Evolutionary conservation across 345 rosid genomes (phyloP).

Genomic region (Bruguiera parviflora): DNA sequence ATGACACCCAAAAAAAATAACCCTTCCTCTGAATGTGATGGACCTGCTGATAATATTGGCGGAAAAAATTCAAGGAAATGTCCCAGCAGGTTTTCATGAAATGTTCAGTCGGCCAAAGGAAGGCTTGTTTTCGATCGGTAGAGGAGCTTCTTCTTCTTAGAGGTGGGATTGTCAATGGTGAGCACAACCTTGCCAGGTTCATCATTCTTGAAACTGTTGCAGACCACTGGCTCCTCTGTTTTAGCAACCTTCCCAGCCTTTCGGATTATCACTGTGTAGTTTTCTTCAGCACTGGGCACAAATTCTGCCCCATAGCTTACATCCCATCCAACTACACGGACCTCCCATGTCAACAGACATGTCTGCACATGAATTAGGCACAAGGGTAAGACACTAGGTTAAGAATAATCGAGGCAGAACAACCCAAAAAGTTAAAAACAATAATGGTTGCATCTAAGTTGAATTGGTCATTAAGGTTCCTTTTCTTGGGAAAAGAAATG

Average conservation of each 20-base stretch:
- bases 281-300: slow-evolving; percentile 22
- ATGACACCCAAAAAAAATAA: too few species aligned
- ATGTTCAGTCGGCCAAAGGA: neutral
- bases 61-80: neutral
- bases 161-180: slow-evolving; percentile 23
- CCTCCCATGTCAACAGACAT: slow-evolving; percentile 23
- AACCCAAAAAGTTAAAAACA: neutral
- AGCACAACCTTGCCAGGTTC: slow-evolving; percentile 31
- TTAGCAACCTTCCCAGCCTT: slow-evolving; percentile 22
- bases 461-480: neutral
- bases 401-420: neutral
- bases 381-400: neutral
- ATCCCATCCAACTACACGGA: slow-evolving; percentile 35
- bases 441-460: too few species aligned
- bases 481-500: slow-evolving; percentile 1
- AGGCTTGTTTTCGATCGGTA: slow-evolving; percentile 24
- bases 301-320: slow-evolving; percentile 33
- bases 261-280: slow-evolving; percentile 28
- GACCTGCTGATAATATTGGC: neutral
- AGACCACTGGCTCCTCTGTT: slow-evolving; percentile 17
- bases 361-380: slow-evolving; percentile 13
- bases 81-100: neutral
- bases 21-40: too few species aligned
- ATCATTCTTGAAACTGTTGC: slow-evolving; percentile 21
- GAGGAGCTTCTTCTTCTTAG: slow-evolving; percentile 34